Percentiles rank a stretch among this genome's conserved stretches.
phyloP scores from a whole-genome alignment of 495 filamentous ascomycete genomes.

The Amniculicola lignicola region DNA sequence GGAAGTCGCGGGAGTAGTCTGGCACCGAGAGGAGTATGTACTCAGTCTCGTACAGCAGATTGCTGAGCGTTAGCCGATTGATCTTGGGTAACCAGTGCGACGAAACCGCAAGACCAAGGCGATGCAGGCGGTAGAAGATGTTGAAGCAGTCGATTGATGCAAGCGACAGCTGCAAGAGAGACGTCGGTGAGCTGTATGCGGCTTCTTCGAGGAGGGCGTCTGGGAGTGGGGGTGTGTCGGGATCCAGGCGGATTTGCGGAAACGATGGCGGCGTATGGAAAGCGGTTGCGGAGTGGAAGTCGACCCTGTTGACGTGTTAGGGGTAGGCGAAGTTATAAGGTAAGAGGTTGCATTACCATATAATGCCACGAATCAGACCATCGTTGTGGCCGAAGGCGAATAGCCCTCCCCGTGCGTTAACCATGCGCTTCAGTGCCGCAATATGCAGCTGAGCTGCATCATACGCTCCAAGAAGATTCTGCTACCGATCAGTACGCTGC shows the following conservation, averaged over 20 bases:
- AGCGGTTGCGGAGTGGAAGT: constrained; percentile 27
- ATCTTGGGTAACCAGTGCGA: constrained; percentile 14
- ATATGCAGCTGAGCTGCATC: constrained; percentile 31
- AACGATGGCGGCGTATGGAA: constrained; percentile 22
- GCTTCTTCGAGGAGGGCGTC: constrained; percentile 26
- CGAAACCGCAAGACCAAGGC: constrained; percentile 19
- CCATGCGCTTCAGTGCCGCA: constrained; percentile 29
- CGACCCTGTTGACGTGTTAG: constrained; percentile 18
- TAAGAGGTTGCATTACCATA: too few species aligned
- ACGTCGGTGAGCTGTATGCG: constrained; percentile 25
- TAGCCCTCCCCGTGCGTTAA: constrained; percentile 24
- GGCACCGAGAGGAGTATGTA: constrained; percentile 18
- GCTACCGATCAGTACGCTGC: background rate
- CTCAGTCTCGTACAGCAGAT: constrained; percentile 28
- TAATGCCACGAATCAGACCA: constrained; percentile 21
- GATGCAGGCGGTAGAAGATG: constrained; percentile 29
- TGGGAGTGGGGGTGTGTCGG: constrained; percentile 16
- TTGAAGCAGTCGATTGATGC: constrained; percentile 28
- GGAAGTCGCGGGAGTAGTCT: constrained; percentile 23
- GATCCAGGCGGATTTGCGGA: constrained; percentile 13
- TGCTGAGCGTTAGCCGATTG: constrained; percentile 8
- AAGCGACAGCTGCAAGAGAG: constrained; percentile 23
- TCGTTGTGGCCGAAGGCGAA: constrained; percentile 28
- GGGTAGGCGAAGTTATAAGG: background rate
- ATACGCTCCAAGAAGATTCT: constrained; percentile 30